A percentile compares a stretch with the other conserved stretches of the same genome.
Evolutionary conservation across 2,329 filamentous ascomycete species (phyloP).

Genomic region (Fusarium miscanthi): DNA sequence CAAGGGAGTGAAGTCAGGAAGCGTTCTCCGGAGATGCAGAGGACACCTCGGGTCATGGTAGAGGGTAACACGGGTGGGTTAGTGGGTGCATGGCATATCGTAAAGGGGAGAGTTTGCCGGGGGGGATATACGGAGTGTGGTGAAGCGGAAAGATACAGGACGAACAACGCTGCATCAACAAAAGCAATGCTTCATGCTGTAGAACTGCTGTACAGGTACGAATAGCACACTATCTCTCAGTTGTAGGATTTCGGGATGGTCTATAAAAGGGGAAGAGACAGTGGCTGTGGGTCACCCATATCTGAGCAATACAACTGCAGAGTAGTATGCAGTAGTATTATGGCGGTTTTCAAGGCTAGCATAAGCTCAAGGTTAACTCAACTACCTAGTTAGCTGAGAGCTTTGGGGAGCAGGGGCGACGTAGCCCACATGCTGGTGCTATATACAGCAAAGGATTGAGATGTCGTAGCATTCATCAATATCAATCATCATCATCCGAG

Average conservation of each 20-base stretch:
- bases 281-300: constrained; percentile 3
- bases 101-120: neutral
- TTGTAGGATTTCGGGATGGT: neutral
- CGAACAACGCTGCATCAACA: constrained; percentile 4
- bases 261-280: constrained; percentile 9
- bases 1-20: constrained; percentile 16
- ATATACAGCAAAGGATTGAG: neutral
- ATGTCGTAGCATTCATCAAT: constrained; percentile 17
- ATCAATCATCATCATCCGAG: constrained; percentile 26
- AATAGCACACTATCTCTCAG: neutral
- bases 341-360: neutral
- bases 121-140: constrained; percentile 13
- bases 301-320: constrained; percentile 15
- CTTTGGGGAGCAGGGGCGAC: constrained; percentile 16
- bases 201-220: constrained; percentile 11
- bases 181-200: constrained; percentile 3
- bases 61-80: constrained; percentile 25
- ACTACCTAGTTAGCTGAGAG: neutral
- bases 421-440: constrained; percentile 7
- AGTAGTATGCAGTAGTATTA: constrained; percentile 2
- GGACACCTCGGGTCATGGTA: constrained; percentile 14
- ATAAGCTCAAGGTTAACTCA: constrained; percentile 15
- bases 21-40: neutral
- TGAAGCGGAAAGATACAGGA: constrained; percentile 17
- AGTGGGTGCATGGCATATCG: constrained; percentile 13